A percentile compares a stretch with the other conserved stretches of the same genome.
phyloP scores from a whole-genome alignment of 768 basidiomycete genomes.

The Tricholomella constricta region DNA sequence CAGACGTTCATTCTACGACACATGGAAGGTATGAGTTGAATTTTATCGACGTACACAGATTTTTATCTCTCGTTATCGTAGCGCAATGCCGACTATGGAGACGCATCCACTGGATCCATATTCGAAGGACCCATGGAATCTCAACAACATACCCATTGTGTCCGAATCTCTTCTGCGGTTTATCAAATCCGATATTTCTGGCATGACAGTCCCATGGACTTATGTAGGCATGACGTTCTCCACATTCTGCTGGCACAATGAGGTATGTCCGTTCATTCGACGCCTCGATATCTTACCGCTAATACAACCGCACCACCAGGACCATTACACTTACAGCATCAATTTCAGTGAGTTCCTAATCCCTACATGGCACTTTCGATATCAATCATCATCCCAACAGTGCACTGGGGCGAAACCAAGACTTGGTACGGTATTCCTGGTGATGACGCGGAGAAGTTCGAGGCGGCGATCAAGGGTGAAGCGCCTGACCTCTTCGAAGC shows the following conservation, averaged over 20 bases:
- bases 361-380: constrained; percentile 11
- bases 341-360: constrained; percentile 75
- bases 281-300: background rate
- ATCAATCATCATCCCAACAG: constrained; percentile 42
- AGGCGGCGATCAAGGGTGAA: constrained; percentile 91
- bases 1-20: constrained; percentile 96
- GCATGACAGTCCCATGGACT: constrained; percentile 99
- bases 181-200: constrained; percentile 98
- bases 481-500: constrained; percentile 98
- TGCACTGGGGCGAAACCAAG: constrained; percentile 99
- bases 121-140: constrained; percentile 93
- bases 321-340: constrained; percentile 97
- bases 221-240: constrained; percentile 99
- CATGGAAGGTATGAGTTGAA: constrained; percentile 79
- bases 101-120: constrained; percentile 88
- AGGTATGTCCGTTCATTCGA: constrained; percentile 47
- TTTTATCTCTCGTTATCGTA: constrained; percentile 30
- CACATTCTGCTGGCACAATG: constrained; percentile 99
- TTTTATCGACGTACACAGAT: constrained; percentile 5
- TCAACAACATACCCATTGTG: constrained; percentile 96
- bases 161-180: constrained; percentile 92
- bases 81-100: constrained; percentile 95
- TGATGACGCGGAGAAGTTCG: constrained; percentile 94
- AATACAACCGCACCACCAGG: constrained; percentile 46
- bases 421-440: constrained; percentile 99